phyloP scores from a whole-genome alignment of 2,329 filamentous ascomycete genomes.

The Cylindrodendrum hubeiense region DNA sequence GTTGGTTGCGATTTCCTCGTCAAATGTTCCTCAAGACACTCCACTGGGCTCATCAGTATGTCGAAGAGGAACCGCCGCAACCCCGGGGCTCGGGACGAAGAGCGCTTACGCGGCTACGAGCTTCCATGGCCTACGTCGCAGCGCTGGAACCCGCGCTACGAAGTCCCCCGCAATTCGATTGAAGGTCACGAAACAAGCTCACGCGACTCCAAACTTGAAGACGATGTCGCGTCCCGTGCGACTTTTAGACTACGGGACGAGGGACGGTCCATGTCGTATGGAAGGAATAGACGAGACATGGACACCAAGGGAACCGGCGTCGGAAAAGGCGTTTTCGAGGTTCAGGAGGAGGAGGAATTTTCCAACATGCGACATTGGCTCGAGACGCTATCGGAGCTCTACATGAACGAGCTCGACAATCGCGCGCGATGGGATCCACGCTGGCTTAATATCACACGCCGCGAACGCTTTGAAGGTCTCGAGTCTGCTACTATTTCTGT shows the following conservation, averaged over 20 bases:
- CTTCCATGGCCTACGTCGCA: constrained; percentile 36
- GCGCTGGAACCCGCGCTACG: constrained; percentile 46
- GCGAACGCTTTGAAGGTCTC: constrained; percentile 39
- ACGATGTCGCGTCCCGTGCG: background rate
- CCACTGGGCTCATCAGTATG: constrained; percentile 19
- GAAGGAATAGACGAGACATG: constrained; percentile 31
- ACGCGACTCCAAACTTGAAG: constrained; percentile 10
- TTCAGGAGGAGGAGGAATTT: constrained; percentile 36
- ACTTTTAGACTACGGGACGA: background rate
- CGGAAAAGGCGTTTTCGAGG: background rate
- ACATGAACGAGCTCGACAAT: constrained; percentile 47
- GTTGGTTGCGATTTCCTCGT: background rate
- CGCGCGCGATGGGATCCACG: constrained; percentile 43
- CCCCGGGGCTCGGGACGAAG: constrained; percentile 18
- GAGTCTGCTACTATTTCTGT: constrained; percentile 32
- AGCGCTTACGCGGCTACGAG: constrained; percentile 29
- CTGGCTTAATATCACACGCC: constrained; percentile 42
- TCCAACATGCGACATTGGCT: constrained; percentile 45
- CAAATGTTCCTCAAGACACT: too few relatives aligned
- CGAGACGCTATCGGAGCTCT: constrained; percentile 45
- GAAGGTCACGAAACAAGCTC: constrained; percentile 2
- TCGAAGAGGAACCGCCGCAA: constrained; percentile 21
- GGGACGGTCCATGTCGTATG: constrained; percentile 23
- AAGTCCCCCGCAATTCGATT: constrained; percentile 37
- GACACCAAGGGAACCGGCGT: constrained; percentile 21